Conservation (phyloP, 2,329 filamentous ascomycete species). For the Neophaeococcomyces aloes region DNA sequence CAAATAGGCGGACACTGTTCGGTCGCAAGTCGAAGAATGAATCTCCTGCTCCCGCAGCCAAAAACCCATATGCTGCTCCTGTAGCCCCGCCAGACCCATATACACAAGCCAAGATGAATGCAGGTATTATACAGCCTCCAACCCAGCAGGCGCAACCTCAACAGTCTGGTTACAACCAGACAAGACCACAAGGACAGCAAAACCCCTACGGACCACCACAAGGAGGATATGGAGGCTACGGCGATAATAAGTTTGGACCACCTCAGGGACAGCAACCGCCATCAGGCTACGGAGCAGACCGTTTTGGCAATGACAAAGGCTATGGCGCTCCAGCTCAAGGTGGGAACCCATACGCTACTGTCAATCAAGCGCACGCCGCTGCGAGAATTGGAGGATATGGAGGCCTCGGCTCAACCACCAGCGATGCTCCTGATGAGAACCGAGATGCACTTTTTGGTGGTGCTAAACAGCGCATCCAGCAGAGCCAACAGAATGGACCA, state of each 20-base stretch:
- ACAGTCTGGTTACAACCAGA: conserved; percentile 10
- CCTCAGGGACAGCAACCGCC: conserved; percentile 7
- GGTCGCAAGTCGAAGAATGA: conserved; percentile 47
- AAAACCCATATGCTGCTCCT: conserved; percentile 48
- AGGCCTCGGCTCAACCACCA: conserved; percentile 42
- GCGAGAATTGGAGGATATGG: conserved; percentile 45
- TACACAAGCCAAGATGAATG: conserved; percentile 38
- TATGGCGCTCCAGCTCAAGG: conserved; percentile 36
- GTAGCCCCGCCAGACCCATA: conserved; percentile 44
- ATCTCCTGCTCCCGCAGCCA: conserved; percentile 37
- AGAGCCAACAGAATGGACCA: conserved; percentile 25
- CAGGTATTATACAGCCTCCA: conserved; percentile 30
- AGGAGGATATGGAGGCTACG: conserved; percentile 22
- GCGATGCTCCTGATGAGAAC: conserved; percentile 44
- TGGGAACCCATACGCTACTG: conserved; percentile 36
- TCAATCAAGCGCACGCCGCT: conserved; percentile 28
- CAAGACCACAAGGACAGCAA: conserved; percentile 12
- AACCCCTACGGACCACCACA: conserved; percentile 18
- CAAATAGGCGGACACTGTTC: conserved; percentile 48
- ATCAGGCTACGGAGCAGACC: conserved; percentile 32
- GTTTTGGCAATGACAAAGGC: conserved; percentile 36
- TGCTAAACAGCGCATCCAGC: conserved; percentile 39
- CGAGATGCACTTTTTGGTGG: conserved; percentile 51
- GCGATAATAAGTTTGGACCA: conserved; percentile 5
- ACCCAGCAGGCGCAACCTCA: conserved; percentile 9